A percentile compares a stretch with the other conserved stretches of the same genome.
Conservation (phyloP, 257 asterid genomes). For the Cruciata laevipes region DNA sequence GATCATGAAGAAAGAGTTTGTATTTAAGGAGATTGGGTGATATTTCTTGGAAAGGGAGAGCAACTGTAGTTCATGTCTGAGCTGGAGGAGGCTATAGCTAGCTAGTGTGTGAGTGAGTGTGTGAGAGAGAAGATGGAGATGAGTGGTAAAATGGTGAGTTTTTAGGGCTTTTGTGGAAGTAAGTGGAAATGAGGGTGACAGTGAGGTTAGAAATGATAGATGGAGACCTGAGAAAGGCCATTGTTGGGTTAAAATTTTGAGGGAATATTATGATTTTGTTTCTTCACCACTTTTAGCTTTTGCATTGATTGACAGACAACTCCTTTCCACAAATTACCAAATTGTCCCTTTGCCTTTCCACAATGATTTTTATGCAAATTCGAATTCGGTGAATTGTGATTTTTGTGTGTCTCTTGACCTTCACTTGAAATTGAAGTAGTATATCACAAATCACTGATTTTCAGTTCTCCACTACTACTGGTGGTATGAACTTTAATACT, state of each 20-base stretch:
- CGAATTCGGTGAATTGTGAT: too few species aligned
- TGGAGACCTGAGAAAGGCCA: conserved; percentile 34
- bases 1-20: conserved; percentile 25
- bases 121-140: not conserved
- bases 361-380: not conserved
- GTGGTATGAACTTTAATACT: too few species aligned
- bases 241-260: conserved; percentile 13
- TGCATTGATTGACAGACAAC: conserved; percentile 61
- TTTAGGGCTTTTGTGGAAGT: conserved; percentile 66
- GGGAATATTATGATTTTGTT: conserved; percentile 57
- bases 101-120: too few species aligned
- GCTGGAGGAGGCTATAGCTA: too few species aligned
- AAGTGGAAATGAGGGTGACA: conserved; percentile 30
- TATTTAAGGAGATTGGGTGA: conserved; percentile 32
- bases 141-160: conserved; percentile 22
- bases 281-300: conserved; percentile 40
- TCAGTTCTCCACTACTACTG: too few species aligned
- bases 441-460: too few species aligned
- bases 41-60: conserved; percentile 25
- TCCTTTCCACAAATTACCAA: conserved; percentile 34
- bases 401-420: too few species aligned
- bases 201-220: conserved; percentile 29
- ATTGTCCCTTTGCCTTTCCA: conserved; percentile 22
- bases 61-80: conserved; percentile 21
- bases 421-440: too few species aligned